phyloP scores from a whole-genome alignment of 1,284 basidiomycete species.

The Salmacisia buchloeana region DNA sequence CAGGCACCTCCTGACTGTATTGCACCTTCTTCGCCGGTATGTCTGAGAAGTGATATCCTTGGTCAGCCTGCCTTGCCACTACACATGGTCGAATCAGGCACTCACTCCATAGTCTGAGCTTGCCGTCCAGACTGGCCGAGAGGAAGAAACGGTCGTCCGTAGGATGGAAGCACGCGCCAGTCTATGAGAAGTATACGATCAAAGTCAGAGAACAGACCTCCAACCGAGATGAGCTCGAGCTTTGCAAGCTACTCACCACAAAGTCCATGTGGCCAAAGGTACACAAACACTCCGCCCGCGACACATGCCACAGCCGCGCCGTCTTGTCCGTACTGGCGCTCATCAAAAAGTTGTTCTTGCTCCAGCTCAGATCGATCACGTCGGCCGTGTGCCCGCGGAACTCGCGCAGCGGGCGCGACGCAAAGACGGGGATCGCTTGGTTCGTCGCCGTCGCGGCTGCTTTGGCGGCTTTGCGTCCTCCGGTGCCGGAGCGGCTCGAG shows the following conservation, averaged over 20 bases:
- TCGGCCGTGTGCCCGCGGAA: conserved; percentile 49
- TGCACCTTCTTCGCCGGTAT: conserved; percentile 30
- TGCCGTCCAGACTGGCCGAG: conserved; percentile 50
- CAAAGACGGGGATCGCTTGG: conserved; percentile 24
- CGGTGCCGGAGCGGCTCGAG: neutral
- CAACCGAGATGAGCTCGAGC: neutral
- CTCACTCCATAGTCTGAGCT: conserved; percentile 50
- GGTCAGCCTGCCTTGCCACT: no score
- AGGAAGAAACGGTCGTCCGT: conserved; percentile 52
- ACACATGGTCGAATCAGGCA: conserved; percentile 8
- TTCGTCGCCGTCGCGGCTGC: neutral
- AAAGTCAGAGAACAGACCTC: neutral
- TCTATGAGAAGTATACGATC: conserved; percentile 20
- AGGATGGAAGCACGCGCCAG: conserved; percentile 18
- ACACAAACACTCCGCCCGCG: conserved; percentile 46
- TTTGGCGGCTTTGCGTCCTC: neutral
- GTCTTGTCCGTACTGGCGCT: conserved; percentile 52
- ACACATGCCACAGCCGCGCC: conserved; percentile 51
- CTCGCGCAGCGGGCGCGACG: conserved; percentile 38
- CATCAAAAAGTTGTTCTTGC: conserved; percentile 52
- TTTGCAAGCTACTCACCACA: conserved; percentile 23
- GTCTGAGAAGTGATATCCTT: no score
- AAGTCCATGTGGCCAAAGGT: conserved; percentile 51
- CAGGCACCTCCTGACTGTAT: conserved; percentile 40
- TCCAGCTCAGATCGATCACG: conserved; percentile 51